These are phyloP conservation scores for Rubus idaeus DNA, from an alignment of 306 rosid species.

Conservation along the genomic window DNA sequence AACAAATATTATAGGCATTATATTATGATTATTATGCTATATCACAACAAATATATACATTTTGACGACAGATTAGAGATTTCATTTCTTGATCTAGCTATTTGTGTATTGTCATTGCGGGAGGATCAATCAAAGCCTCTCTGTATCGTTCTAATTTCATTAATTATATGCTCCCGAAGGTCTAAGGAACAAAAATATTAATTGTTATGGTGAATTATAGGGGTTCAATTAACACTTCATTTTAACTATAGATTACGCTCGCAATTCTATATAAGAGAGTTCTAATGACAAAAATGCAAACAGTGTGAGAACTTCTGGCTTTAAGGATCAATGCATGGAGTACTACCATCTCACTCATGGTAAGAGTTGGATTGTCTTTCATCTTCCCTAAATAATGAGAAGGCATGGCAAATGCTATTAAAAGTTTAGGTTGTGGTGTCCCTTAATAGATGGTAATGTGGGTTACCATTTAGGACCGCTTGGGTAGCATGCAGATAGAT, in stretches of 20 bases:
- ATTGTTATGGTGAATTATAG: not conserved
- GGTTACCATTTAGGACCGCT: not conserved
- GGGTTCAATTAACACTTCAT: not conserved
- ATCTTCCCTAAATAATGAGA: not conserved
- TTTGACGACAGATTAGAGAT: too few relatives aligned
- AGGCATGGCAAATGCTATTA: not conserved
- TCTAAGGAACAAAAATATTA: too few relatives aligned
- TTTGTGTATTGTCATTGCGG: too few relatives aligned
- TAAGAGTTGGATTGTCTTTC: not conserved
- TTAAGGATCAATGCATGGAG: not conserved
- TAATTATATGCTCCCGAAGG: too few relatives aligned
- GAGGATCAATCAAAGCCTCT: too few relatives aligned
- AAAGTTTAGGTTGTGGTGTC: constrained; percentile 5
- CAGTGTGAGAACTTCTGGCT: not conserved
- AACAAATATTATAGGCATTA: too few relatives aligned
- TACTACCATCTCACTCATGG: not conserved
- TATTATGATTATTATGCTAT: too few relatives aligned
- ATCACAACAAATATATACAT: too few relatives aligned
- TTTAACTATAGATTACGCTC: not conserved
- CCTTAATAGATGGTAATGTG: constrained; percentile 15
- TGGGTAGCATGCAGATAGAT: not conserved
- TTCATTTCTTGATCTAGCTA: too few relatives aligned
- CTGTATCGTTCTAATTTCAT: not conserved
- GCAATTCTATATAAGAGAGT: not conserved
- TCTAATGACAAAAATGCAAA: not conserved